phyloP scores from a whole-genome alignment of 2,329 filamentous ascomycete genomes.

The Pseudogymnoascus sp. region DNA sequence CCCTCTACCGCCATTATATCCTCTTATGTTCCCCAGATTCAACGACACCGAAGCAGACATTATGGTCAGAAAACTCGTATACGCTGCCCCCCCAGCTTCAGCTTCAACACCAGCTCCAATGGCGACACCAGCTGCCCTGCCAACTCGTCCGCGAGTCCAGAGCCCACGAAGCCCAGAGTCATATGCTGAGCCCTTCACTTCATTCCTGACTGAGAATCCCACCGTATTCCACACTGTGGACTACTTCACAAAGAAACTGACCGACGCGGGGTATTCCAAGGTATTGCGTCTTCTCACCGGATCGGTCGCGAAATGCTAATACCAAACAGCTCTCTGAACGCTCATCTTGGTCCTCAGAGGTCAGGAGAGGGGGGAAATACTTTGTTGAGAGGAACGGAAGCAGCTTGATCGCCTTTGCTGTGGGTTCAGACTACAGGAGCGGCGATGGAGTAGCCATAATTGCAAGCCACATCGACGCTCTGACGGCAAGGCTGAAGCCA shows the following conservation, averaged over 20 bases:
- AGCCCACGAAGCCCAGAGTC: constrained; percentile 39
- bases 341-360: constrained; percentile 63
- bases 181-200: constrained; percentile 76
- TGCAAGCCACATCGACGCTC: constrained; percentile 85
- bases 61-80: not conserved
- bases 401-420: constrained; percentile 74
- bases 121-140: not conserved
- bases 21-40: constrained; percentile 1
- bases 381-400: constrained; percentile 79
- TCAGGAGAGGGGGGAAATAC: constrained; percentile 80
- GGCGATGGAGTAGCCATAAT: constrained; percentile 85
- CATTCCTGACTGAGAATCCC: constrained; percentile 82
- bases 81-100: constrained; percentile 15
- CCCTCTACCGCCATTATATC: not conserved
- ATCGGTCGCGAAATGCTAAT: constrained; percentile 14
- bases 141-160: not conserved
- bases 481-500: constrained; percentile 87
- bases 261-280: constrained; percentile 63
- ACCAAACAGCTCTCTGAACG: constrained; percentile 61
- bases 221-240: constrained; percentile 88
- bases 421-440: constrained; percentile 71
- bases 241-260: constrained; percentile 66
- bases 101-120: constrained; percentile 14
- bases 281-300: constrained; percentile 34
- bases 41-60: not conserved